Percentiles rank a stretch among this genome's conserved stretches.
These are phyloP conservation scores for Leptomonas pyrrhocoris DNA, from an alignment of 208 protist genomes.

Conservation along the genomic window DNA sequence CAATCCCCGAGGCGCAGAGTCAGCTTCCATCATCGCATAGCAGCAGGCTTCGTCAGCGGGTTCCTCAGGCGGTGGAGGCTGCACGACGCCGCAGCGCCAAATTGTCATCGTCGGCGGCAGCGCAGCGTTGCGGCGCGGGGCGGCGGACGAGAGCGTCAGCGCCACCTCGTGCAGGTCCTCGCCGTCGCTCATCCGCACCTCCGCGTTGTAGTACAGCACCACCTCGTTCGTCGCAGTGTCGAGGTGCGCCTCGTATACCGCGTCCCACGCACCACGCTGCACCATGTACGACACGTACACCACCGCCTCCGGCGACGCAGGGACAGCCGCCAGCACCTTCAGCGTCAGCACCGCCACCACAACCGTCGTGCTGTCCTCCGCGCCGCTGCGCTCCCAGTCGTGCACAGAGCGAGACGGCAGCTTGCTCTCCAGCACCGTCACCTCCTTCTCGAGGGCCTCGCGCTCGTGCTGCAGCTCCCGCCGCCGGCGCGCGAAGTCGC, in stretches of 20 bases:
- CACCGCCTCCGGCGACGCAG: constrained; percentile 20
- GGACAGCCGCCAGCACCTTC: constrained; percentile 27
- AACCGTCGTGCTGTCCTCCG: constrained; percentile 6
- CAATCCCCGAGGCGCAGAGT: background rate
- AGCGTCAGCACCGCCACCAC: constrained; percentile 26
- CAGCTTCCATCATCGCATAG: background rate
- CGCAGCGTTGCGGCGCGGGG: constrained; percentile 21
- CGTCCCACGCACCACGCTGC: constrained; percentile 14
- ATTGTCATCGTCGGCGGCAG: constrained; percentile 24
- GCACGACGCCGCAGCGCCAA: constrained; percentile 26
- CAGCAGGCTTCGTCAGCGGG: background rate
- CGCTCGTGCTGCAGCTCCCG: constrained; percentile 20
- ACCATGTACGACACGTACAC: constrained; percentile 36
- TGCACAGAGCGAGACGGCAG: background rate
- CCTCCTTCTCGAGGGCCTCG: constrained; percentile 13
- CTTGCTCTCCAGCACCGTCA: constrained; percentile 9
- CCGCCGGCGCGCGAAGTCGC: constrained; percentile 3
- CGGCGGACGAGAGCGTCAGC: constrained; percentile 27
- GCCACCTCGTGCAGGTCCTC: constrained; percentile 28
- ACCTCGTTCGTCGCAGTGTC: constrained; percentile 30
- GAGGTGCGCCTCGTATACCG: constrained; percentile 31
- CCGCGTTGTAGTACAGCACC: constrained; percentile 32
- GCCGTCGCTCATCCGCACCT: constrained; percentile 19
- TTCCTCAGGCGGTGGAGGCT: background rate
- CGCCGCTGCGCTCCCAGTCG: background rate